A percentile compares a stretch with the other conserved stretches of the same genome.
These are phyloP conservation scores for Gnaphalium uliginosum DNA, from an alignment of 129 eudicot species.

Conservation along the genomic window DNA sequence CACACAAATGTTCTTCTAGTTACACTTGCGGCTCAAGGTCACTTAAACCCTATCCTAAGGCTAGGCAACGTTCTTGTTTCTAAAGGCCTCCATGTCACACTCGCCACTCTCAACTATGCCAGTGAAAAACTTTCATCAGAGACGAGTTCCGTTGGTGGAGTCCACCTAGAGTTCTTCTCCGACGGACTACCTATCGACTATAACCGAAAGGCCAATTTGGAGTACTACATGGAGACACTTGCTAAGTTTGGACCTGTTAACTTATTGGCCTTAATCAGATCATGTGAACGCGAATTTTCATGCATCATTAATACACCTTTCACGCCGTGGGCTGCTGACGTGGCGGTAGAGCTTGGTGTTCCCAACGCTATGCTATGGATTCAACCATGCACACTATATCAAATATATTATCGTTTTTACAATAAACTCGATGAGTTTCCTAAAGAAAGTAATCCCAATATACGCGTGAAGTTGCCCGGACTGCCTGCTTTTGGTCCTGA, in stretches of 20 bases:
- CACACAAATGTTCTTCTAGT: slow-evolving; percentile 41
- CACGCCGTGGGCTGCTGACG: slow-evolving; percentile 48
- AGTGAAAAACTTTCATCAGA: slow-evolving; percentile 15
- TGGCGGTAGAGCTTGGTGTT: slow-evolving; percentile 31
- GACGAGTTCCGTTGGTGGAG: slow-evolving; percentile 9
- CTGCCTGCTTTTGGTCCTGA: slow-evolving; percentile 23
- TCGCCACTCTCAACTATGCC: slow-evolving; percentile 36
- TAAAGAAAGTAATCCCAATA: slow-evolving; percentile 1
- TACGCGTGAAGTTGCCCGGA: slow-evolving; percentile 40
- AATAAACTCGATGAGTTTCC: slow-evolving; percentile 29
- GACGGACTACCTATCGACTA: slow-evolving; percentile 44
- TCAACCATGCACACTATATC: slow-evolving; percentile 45
- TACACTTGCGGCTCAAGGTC: slow-evolving; percentile 50
- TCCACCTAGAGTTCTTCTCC: slow-evolving; percentile 43
- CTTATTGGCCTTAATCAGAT: slow-evolving; percentile 33
- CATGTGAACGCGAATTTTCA: slow-evolving; percentile 28
- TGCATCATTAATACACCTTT: slow-evolving; percentile 48
- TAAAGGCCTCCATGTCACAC: slow-evolving; percentile 47
- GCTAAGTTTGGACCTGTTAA: slow-evolving; percentile 32
- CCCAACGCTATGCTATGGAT: slow-evolving; percentile 55
- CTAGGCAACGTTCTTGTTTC: slow-evolving; percentile 40
- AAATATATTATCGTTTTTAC: slow-evolving; percentile 41
- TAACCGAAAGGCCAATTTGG: slow-evolving; percentile 26
- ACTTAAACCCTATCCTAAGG: slow-evolving; percentile 55
- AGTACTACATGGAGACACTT: slow-evolving; percentile 31